Evolutionary conservation across 164 flowering plant genomes (phyloP).

Genomic region (Vitis rupestris): DNA sequence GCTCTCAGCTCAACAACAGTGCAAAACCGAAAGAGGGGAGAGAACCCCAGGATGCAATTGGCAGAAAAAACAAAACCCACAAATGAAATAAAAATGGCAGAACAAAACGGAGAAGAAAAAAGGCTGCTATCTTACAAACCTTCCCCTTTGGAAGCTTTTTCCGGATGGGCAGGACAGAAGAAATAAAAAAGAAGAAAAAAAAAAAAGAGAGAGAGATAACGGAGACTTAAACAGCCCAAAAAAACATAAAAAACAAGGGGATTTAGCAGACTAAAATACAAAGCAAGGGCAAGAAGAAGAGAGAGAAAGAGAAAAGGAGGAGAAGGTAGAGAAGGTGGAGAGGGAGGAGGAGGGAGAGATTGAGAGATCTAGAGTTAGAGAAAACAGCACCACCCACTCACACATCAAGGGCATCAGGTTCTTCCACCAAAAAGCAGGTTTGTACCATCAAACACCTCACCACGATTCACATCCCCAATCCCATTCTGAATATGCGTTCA

Average conservation of each 20-base stretch:
- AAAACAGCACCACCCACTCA: constrained; percentile 70
- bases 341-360: constrained; percentile 8
- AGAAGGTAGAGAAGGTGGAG: constrained; percentile 7
- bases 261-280: constrained; percentile 6
- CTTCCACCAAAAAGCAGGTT: constrained; percentile 54
- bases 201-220: too few relatives aligned
- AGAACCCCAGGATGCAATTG: neutral
- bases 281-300: constrained; percentile 5
- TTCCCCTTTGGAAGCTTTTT: neutral
- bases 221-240: too few relatives aligned
- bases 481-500: constrained; percentile 27
- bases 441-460: constrained; percentile 23
- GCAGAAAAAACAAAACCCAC: neutral
- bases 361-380: too few relatives aligned
- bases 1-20: too few relatives aligned
- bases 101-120: neutral
- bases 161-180: constrained; percentile 4
- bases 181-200: too few relatives aligned
- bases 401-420: constrained; percentile 73
- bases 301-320: constrained; percentile 7
- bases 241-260: neutral
- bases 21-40: too few relatives aligned
- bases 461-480: constrained; percentile 11
- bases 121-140: constrained; percentile 24
- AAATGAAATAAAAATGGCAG: neutral